Conservation (phyloP, 2,329 filamentous ascomycete genomes). For the Alternaria sp. region DNA sequence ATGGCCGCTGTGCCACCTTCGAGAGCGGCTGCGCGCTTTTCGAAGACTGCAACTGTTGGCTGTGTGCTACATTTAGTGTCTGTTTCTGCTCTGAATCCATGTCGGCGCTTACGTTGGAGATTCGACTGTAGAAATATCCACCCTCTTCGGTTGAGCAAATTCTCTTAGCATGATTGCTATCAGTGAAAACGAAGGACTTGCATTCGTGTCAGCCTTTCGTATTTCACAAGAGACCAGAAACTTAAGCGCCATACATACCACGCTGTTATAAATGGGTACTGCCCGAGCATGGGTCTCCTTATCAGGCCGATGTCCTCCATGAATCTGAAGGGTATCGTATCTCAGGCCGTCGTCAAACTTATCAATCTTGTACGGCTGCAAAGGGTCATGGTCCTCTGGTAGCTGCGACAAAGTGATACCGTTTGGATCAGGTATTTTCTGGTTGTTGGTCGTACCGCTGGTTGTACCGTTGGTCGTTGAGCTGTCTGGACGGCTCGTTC, state of each 20-base stretch:
- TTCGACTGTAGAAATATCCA: slow-evolving; percentile 1
- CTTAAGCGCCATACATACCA: background rate
- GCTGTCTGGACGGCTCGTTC: background rate
- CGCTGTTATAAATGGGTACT: slow-evolving; percentile 4
- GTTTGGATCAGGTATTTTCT: background rate
- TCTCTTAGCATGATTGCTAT: slow-evolving; percentile 3
- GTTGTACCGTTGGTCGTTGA: background rate
- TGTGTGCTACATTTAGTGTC: background rate
- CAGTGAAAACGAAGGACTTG: slow-evolving; percentile 3
- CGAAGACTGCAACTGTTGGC: slow-evolving; percentile 53
- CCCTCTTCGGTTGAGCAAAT: slow-evolving; percentile 1
- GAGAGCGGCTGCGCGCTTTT: slow-evolving; percentile 50
- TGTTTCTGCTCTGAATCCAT: background rate
- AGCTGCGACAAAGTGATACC: background rate
- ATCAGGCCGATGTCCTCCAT: slow-evolving; percentile 2
- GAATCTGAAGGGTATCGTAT: slow-evolving; percentile 3
- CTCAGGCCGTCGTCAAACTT: slow-evolving; percentile 2
- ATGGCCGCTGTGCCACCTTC: slow-evolving; percentile 52
- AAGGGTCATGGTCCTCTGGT: background rate
- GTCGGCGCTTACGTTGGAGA: background rate
- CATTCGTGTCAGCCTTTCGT: background rate
- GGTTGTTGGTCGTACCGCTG: background rate
- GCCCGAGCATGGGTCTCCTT: slow-evolving; percentile 1
- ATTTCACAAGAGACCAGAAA: background rate
- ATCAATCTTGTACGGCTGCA: background rate